phyloP scores from a whole-genome alignment of 441 rosid genomes.

The Jatropha podagrica region DNA sequence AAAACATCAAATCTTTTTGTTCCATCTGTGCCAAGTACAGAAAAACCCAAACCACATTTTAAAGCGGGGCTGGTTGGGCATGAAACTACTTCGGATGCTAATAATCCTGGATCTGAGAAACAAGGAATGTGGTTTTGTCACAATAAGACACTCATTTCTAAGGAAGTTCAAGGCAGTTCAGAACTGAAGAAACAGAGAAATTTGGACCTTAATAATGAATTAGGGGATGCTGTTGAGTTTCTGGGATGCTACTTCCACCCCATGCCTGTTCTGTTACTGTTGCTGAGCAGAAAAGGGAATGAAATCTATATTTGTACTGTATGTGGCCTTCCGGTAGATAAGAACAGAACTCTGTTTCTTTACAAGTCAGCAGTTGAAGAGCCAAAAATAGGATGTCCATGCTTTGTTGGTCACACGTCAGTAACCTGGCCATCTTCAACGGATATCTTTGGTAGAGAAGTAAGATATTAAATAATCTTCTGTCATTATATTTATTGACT shows the following conservation, averaged over 20 bases:
- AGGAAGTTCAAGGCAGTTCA: conserved; percentile 34
- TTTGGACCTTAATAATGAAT: conserved; percentile 43
- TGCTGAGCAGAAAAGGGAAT: conserved; percentile 48
- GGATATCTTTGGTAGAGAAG: conserved; percentile 45
- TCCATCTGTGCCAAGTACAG: conserved; percentile 31
- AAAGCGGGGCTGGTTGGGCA: conserved; percentile 32
- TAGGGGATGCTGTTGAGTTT: conserved; percentile 44
- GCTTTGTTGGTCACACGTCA: conserved; percentile 63
- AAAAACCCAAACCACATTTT: conserved; percentile 27
- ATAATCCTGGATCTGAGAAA: conserved; percentile 28
- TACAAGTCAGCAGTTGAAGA: conserved; percentile 59
- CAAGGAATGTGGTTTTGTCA: conserved; percentile 29
- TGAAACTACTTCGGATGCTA: conserved; percentile 25
- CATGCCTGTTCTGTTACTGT: conserved; percentile 54
- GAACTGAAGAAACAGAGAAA: conserved; percentile 37
- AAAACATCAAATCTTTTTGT: conserved; percentile 29
- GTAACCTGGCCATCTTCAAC: conserved; percentile 45
- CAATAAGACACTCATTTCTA: conserved; percentile 24
- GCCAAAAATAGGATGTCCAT: conserved; percentile 63
- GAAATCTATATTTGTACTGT: conserved; percentile 60
- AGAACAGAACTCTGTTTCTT: conserved; percentile 52
- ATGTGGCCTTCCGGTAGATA: conserved; percentile 52
- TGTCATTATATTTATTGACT: conserved; percentile 13
- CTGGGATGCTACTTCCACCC: conserved; percentile 84
- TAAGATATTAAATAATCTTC: conserved; percentile 30